Evolutionary conservation across 352 stramenopile genomes (phyloP).

Genomic region (Globisporangium cylindrosporum): DNA sequence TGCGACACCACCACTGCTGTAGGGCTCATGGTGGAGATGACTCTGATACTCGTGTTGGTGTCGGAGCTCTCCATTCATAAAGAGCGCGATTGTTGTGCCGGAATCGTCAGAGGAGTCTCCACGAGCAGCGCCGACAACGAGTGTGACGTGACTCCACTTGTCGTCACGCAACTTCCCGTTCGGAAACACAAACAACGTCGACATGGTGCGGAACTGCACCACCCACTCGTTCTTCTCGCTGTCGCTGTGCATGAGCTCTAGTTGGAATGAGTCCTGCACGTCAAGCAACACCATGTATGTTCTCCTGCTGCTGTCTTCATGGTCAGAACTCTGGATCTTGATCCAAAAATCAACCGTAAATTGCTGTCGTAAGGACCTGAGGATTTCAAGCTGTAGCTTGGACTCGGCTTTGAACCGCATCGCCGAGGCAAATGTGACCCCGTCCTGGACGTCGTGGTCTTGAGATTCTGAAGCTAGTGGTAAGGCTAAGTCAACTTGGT

Average conservation of each 20-base stretch:
- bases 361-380: slow-evolving; percentile 10
- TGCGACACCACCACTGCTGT: not conserved
- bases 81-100: slow-evolving; percentile 19
- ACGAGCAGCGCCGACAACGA: slow-evolving; percentile 3
- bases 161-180: slow-evolving; percentile 10
- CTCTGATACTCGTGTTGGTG: slow-evolving; percentile 19
- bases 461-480: not conserved
- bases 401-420: slow-evolving; percentile 25
- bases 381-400: slow-evolving; percentile 23
- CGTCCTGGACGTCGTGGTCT: not conserved
- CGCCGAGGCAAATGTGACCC: slow-evolving; percentile 21
- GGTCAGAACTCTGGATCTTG: slow-evolving; percentile 18
- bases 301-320: not conserved
- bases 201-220: slow-evolving; percentile 30
- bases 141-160: slow-evolving; percentile 30
- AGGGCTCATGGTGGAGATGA: slow-evolving; percentile 9
- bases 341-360: slow-evolving; percentile 50
- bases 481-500: not conserved
- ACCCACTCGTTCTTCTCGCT: slow-evolving; percentile 16
- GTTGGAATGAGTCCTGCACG: slow-evolving; percentile 29
- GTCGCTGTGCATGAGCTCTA: slow-evolving; percentile 21
- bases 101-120: slow-evolving; percentile 18
- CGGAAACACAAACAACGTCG: slow-evolving; percentile 23
- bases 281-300: slow-evolving; percentile 31
- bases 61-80: slow-evolving; percentile 25